Base-by-base conservation (phyloP, 2,329 filamentous ascomycete genomes). In the Penicillium nordicum region DNA sequence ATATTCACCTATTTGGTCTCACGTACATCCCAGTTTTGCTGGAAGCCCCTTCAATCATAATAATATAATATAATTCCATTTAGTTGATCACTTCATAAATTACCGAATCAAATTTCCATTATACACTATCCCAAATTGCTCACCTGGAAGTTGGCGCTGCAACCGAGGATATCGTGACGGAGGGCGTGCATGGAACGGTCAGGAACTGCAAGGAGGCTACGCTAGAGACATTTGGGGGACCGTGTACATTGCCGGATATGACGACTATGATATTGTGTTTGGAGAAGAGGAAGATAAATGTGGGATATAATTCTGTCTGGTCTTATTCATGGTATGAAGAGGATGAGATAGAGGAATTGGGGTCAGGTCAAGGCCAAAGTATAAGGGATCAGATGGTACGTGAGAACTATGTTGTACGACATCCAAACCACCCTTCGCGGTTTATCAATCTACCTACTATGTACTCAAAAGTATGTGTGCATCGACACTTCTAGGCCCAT, bases 271-370 rank as follows among this genome's bases (percentile, higher is more conserved):
- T 61, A 9, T 29, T 65, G 37, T 66, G 57, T 46, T 49, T 60
- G 25, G 61, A 66, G 42, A 66, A 69, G 41, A 59, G 53, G 14
- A 60, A 56, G 14, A 66, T 57, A 7, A 69, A 69, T 53, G 66
- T 63, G 32, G 21, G 23, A 14, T 11, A 16, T 16, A 11, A 30
- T 41, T 23, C 5, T 21, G 3, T n/a, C n/a, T 12, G 12, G 23
- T 5, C 11, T 7, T 1, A 3, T 25, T 6, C 9, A 30, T 16
- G 7, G 6, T 27, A 21, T 21, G 6, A 23, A 21, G 23, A n/a
- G 16, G 23, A 23, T 27, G 34, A 9, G 0, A 18, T 44, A 40
- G 18, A 40, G 11, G 18, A 10, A 21, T 10, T 4, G 11, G 18
- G 7, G n/a, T 12, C 37, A 40, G 11, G 18, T 18, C 18, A 23